These are phyloP conservation scores for Emydomyces testavorans DNA, from an alignment of 2,329 filamentous ascomycete genomes.

Conservation along the genomic window DNA sequence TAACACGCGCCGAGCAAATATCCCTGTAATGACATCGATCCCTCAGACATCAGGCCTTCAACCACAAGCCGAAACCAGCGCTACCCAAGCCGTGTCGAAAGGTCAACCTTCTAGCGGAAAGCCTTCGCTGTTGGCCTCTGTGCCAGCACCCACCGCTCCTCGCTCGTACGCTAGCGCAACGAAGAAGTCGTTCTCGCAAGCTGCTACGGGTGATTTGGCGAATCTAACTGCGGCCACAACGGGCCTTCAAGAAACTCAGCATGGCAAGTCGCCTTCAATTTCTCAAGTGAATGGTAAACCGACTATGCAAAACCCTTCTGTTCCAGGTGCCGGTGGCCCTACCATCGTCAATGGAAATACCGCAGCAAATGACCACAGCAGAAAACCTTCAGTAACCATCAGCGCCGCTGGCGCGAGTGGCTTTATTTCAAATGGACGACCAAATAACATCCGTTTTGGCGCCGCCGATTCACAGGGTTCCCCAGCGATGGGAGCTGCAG, in stretches of 20 bases:
- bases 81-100: conserved; percentile 38
- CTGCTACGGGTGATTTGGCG: conserved; percentile 41
- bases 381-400: conserved; percentile 87
- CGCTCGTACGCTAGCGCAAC: conserved; percentile 53
- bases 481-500: conserved; percentile 48
- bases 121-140: conserved; percentile 42
- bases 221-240: conserved; percentile 44
- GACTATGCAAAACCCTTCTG: conserved; percentile 45
- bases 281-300: conserved; percentile 78
- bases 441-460: conserved; percentile 45
- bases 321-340: conserved; percentile 45
- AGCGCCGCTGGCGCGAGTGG: conserved; percentile 67
- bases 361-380: conserved; percentile 52
- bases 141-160: conserved; percentile 42
- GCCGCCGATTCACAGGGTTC: conserved; percentile 37
- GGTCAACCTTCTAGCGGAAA: conserved; percentile 40
- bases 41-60: conserved; percentile 39
- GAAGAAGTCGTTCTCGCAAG: conserved; percentile 43
- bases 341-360: conserved; percentile 56
- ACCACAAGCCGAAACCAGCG: conserved; percentile 40
- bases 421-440: conserved; percentile 58
- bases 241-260: conserved; percentile 34
- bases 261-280: conserved; percentile 53
- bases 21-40: conserved; percentile 52
- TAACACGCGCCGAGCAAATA: conserved; percentile 11